Base-by-base conservation (phyloP, 1,139 yeast species). In the Casaregolazyma lundiana region DNA sequence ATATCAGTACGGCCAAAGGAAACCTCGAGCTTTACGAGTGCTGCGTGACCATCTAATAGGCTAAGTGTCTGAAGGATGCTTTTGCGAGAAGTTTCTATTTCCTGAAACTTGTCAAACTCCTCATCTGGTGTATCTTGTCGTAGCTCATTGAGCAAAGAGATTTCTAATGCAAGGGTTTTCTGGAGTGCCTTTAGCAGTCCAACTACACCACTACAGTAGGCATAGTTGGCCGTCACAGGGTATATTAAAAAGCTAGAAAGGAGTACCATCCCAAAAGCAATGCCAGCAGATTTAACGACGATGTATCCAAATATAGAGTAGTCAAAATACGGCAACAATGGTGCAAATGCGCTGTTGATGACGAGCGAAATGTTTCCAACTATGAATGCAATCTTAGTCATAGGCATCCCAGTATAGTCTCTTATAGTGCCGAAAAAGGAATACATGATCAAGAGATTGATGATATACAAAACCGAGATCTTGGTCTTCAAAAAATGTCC, bases 191-290 rank as follows among this genome's bases (percentile, higher is more conserved):
- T 38, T 17, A 58, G 38, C 5, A 57, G 49, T 6, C 41, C 47
- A 6, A 51, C 15, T 2, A 47, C 42, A 8, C 53, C 51, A 8
- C 43, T 50, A 19, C 58, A 53, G 37, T 55, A 55, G 17, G 55
- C 52, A 37, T 36, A 50, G 41, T 50, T 57, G 1, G 67, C 59
- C 0, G 66, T 55, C 11, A 50, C 49, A 4, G 68, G 68, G 43
- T 58, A 58, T 4, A 63, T 44, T 1, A 62, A 20, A 5, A 50
- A 35, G 1, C 60, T 45, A 4, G 50, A 51, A 6, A 55, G 47
- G 18, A 59, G 45, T 15, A 53, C 43, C 9, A 58, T 46, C 1
- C 59, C 56, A n/a, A 59, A 49, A 2, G 56, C 54, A 38, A 64
- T 38, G 2, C 60, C 60, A 39, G 56, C 40, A 0, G 67, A 63